A percentile compares a stretch with the other conserved stretches of the same genome.
Conservation (phyloP, 2,329 filamentous ascomycete genomes). For the Thelonectria blattea region DNA sequence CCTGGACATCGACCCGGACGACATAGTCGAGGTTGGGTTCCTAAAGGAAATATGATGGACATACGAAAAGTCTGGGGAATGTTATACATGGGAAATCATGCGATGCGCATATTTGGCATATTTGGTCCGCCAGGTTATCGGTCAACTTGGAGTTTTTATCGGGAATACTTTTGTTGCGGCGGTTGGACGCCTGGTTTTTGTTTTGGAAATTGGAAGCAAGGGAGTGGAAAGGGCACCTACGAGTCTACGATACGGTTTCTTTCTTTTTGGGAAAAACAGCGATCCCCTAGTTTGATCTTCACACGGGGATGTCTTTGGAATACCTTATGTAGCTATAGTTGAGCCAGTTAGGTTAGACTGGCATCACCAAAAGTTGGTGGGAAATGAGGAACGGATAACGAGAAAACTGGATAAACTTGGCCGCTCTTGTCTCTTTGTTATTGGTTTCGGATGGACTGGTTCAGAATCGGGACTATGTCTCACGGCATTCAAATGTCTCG, state of each 20-base stretch:
- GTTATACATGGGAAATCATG: background rate
- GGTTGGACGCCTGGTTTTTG: background rate
- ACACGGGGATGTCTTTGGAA: conserved; percentile 22
- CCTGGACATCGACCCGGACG: conserved; percentile 56
- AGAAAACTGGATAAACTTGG: background rate
- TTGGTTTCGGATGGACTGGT: background rate
- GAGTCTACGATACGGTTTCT: conserved; percentile 15
- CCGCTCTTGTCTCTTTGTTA: background rate
- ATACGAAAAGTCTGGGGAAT: background rate
- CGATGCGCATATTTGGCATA: too few species aligned
- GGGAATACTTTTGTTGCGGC: too few species aligned
- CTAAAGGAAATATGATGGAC: conserved; percentile 65
- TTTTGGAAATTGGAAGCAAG: conserved; percentile 4
- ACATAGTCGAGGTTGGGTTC: conserved; percentile 72
- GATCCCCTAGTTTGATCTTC: conserved; percentile 19
- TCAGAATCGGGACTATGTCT: background rate
- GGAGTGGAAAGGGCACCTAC: conserved; percentile 1
- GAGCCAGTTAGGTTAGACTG: background rate
- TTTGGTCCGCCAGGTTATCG: too few species aligned
- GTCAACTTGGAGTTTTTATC: too few species aligned
- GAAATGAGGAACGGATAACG: background rate
- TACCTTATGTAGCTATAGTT: background rate
- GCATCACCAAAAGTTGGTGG: background rate
- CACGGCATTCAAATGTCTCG: background rate
- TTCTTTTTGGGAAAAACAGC: conserved; percentile 7